Base-by-base conservation (phyloP, 73 alveolate genomes). In the Symbiodinium natans region DNA sequence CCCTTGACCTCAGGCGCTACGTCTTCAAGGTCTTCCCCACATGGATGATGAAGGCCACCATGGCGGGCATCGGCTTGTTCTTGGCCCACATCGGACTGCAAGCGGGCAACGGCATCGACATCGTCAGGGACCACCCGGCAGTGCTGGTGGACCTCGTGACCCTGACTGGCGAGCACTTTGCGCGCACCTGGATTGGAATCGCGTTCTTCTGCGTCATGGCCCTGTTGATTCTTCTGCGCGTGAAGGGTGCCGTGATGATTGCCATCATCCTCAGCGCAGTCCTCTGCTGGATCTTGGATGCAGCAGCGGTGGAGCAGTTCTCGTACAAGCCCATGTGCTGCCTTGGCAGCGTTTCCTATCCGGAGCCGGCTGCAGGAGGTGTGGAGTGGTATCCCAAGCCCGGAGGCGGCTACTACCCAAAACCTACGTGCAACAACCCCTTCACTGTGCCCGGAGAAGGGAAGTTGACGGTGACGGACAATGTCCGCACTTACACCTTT, bases 81-180 rank as follows among this genome's bases (percentile, higher is more conserved):
- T 33, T 71, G 34, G 83, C 83, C 83, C 25, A 21, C 39, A 71
- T 71, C 39, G 83, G 83, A 31, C 25, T 71, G 83, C 83, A 71
- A 29, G 83, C 83, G 34, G 83, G 83, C 83, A 71, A 71, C 41
- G 83, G 83, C 83, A 71, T 71, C 39, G 83, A 71, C 83, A 71
- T 71, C 39, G 83, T 71, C 25, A 21, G 83, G 83, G 83, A 71
- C 25, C 83, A 71, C 25, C 83, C 83, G 39, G 83, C 83, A 1
- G 83, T 71, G 27, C 83, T 71, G 41, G 83, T 71, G 83, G 83
- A 71, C 83, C 83, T 71, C 83, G 83, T 71, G 41, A 71, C 83
- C 38, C 41, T 71, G 41, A 71, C 83, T 6, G 39, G 34, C 0
- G 83, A 71, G 41, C 83, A 71, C 83, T 71, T 71, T 36, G 38